phyloP scores from a whole-genome alignment of 1,284 basidiomycete genomes.

The Coriolopsis trogii region DNA sequence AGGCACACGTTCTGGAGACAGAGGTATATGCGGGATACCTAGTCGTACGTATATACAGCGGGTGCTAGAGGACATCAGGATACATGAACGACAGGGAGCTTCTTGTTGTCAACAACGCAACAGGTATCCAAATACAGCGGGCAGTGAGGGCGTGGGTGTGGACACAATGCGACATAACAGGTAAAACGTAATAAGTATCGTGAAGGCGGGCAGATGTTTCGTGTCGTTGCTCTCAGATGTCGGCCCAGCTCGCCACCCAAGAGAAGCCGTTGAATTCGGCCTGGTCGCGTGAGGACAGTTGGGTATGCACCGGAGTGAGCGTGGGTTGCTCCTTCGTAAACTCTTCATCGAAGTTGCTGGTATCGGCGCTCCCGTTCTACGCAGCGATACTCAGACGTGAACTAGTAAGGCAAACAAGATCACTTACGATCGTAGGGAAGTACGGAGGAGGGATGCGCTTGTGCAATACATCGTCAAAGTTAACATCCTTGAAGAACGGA shows the following conservation, averaged over 20 bases:
- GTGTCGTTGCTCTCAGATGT: conserved; percentile 46
- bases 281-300: conserved; percentile 92
- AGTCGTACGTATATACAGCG: conserved; percentile 11
- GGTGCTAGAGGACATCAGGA: conserved; percentile 10
- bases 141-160: conserved; percentile 22
- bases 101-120: conserved; percentile 34
- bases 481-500: conserved; percentile 98
- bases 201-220: no score
- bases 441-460: conserved; percentile 98
- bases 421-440: conserved; percentile 90
- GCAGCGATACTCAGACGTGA: conserved; percentile 14
- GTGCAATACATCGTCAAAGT: conserved; percentile 93
- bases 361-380: conserved; percentile 80
- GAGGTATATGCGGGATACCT: conserved; percentile 16
- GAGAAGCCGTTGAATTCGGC: conserved; percentile 96
- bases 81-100: conserved; percentile 21
- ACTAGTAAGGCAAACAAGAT: background rate
- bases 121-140: conserved; percentile 55
- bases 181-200: conserved; percentile 34
- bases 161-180: conserved; percentile 28
- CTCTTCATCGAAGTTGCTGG: conserved; percentile 94
- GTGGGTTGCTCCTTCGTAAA: conserved; percentile 98
- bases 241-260: conserved; percentile 82
- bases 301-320: conserved; percentile 95
- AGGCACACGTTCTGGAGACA: conserved; percentile 1